Conservation (phyloP, 192 early-diverging fungal species). For the Coemansia umbellata region DNA sequence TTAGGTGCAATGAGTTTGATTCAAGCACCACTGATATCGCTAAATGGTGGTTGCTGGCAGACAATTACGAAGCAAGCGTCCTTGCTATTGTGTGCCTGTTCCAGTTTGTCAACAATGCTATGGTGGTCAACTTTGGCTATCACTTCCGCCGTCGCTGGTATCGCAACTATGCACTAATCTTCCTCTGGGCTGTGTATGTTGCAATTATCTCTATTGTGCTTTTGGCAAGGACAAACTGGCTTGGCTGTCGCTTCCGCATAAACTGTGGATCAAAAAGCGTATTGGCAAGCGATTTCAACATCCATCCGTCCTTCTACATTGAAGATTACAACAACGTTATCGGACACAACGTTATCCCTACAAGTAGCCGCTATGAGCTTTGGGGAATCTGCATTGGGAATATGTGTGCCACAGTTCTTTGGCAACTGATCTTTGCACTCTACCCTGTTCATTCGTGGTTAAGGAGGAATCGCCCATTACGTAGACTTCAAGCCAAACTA, state of each 20-base stretch:
- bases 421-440: conserved; percentile 51
- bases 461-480: conserved; percentile 49
- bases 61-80: conserved; percentile 66
- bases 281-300: conserved; percentile 14
- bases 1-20: conserved; percentile 70
- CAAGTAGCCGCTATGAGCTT: conserved; percentile 53
- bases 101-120: conserved; percentile 67
- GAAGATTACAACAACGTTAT: conserved; percentile 54
- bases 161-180: conserved; percentile 56
- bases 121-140: conserved; percentile 63
- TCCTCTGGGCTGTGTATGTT: conserved; percentile 53
- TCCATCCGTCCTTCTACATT: conserved; percentile 24
- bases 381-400: conserved; percentile 54
- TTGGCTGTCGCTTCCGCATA: conserved; percentile 58
- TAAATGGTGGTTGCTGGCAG: conserved; percentile 72
- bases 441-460: conserved; percentile 48
- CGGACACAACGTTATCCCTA: conserved; percentile 57
- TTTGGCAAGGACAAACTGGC: conserved; percentile 59
- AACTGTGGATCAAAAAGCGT: conserved; percentile 59
- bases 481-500: conserved; percentile 7
- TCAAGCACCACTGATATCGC: conserved; percentile 54
- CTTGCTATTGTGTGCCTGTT: conserved; percentile 57
- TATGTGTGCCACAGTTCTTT: conserved; percentile 39
- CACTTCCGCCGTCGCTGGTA: conserved; percentile 59
- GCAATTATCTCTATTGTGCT: conserved; percentile 50